phyloP scores from a whole-genome alignment of 371 early-diverging fungal species.

The Mucor piriformis region DNA sequence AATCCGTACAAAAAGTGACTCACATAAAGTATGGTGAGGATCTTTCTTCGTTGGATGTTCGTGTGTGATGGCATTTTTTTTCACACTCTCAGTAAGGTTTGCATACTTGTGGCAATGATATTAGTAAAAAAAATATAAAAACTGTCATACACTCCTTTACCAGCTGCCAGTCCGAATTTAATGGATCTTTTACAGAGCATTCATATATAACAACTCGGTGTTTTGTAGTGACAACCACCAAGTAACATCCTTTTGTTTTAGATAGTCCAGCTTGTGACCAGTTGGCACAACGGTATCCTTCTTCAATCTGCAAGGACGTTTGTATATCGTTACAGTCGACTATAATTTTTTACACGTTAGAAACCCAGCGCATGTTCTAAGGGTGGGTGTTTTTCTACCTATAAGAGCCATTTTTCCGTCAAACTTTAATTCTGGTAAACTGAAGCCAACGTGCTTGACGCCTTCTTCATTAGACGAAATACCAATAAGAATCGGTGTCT shows the following conservation, averaged over 20 bases:
- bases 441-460: constrained; percentile 19
- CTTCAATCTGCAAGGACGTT: constrained; percentile 21
- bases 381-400: too few relatives aligned
- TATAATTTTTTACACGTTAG: constrained; percentile 2
- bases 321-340: constrained; percentile 14
- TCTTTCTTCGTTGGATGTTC: constrained; percentile 3
- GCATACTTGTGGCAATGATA: constrained; percentile 1
- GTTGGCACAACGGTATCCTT: constrained; percentile 29
- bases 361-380: too few relatives aligned
- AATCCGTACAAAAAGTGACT: neutral
- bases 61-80: constrained; percentile 1
- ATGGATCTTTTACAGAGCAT: constrained; percentile 13
- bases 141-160: constrained; percentile 4
- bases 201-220: constrained; percentile 35
- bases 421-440: constrained; percentile 3
- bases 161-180: constrained; percentile 26
- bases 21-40: constrained; percentile 30
- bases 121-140: neutral
- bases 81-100: constrained; percentile 24
- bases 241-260: constrained; percentile 23
- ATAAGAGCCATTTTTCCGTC: neutral
- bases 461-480: constrained; percentile 27
- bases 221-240: constrained; percentile 38
- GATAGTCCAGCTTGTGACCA: constrained; percentile 41
- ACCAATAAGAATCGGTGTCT: constrained; percentile 38